Evolutionary conservation across 228 moss, liverwort and hornwort genomes (phyloP).

Genomic region (Sphagnum magellanicum): DNA sequence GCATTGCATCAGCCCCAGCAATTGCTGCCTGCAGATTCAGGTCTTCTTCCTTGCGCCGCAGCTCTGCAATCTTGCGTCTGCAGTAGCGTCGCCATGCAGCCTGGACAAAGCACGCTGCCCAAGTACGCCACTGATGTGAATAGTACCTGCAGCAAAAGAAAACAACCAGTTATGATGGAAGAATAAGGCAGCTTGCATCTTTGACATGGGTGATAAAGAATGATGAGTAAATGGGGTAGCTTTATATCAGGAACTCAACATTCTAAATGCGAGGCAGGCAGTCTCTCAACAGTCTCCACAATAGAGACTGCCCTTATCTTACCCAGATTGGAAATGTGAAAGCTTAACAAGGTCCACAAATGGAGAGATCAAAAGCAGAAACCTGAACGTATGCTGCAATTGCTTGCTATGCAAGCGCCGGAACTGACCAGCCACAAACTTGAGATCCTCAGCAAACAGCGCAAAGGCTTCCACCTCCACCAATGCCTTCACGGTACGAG

Average conservation of each 20-base stretch:
- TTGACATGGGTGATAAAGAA: background rate
- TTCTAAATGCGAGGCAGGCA: background rate
- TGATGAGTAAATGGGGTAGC: background rate
- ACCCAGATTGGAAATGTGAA: background rate
- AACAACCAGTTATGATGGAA: background rate
- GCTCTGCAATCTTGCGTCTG: slow-evolving; percentile 27
- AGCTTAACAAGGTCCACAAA: background rate
- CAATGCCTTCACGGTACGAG: slow-evolving; percentile 42
- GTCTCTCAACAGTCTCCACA: no score
- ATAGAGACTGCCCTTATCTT: no score
- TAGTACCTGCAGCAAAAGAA: slow-evolving; percentile 30
- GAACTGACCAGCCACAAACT: slow-evolving; percentile 63
- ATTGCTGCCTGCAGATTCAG: slow-evolving; percentile 33
- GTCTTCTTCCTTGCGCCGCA: slow-evolving; percentile 47
- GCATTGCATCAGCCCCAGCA: slow-evolving; percentile 9
- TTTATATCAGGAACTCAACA: background rate
- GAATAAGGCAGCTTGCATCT: background rate
- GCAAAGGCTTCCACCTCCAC: slow-evolving; percentile 67
- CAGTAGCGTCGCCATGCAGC: slow-evolving; percentile 57
- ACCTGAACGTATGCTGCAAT: slow-evolving; percentile 68
- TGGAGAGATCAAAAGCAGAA: background rate
- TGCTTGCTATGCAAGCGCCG: slow-evolving; percentile 58
- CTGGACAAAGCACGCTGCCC: slow-evolving; percentile 76
- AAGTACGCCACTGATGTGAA: slow-evolving; percentile 68
- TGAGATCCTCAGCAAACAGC: slow-evolving; percentile 44